A percentile compares a stretch with the other conserved stretches of the same genome.
phyloP scores from a whole-genome alignment of 345 rosid genomes.

The Ailanthus altissimus region DNA sequence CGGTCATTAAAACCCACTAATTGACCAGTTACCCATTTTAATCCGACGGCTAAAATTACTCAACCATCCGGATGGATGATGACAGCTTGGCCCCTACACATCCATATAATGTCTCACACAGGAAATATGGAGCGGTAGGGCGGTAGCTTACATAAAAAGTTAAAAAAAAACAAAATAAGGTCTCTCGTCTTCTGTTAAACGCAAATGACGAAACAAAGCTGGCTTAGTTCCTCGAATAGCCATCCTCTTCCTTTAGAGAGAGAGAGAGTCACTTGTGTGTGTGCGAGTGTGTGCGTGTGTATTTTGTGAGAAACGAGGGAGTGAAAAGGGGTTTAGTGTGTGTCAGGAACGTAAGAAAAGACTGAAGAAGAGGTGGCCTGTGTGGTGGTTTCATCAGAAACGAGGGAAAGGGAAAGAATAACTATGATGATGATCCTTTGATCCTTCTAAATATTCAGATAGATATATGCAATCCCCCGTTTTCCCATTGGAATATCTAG shows the following conservation, averaged over 20 bases:
- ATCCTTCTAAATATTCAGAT: slow-evolving; percentile 20
- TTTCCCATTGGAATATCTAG: slow-evolving; percentile 25
- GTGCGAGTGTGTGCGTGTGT: not conserved
- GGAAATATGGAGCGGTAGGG: not conserved
- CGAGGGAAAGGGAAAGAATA: slow-evolving; percentile 36
- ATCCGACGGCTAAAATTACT: slow-evolving; percentile 10
- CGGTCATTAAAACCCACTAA: not conserved
- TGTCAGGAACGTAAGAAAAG: slow-evolving; percentile 28
- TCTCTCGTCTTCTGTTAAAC: slow-evolving; percentile 21
- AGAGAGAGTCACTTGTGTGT: slow-evolving; percentile 9
- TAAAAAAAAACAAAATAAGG: not conserved
- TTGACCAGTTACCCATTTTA: not conserved
- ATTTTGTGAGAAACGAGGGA: slow-evolving; percentile 41
- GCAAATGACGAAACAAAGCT: not conserved
- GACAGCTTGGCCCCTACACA: slow-evolving; percentile 4
- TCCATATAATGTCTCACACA: not conserved
- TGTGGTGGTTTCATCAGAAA: slow-evolving; percentile 30
- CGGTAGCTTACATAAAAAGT: not conserved
- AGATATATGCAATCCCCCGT: not conserved
- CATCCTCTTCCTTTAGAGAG: slow-evolving; percentile 13
- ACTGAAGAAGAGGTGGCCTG: slow-evolving; percentile 13
- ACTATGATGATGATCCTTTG: slow-evolving; percentile 33
- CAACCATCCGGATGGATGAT: not conserved
- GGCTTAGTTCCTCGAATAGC: not conserved
- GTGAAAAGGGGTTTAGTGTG: slow-evolving; percentile 11